phyloP scores from a whole-genome alignment of 768 basidiomycete species.

The Trametes elegans region DNA sequence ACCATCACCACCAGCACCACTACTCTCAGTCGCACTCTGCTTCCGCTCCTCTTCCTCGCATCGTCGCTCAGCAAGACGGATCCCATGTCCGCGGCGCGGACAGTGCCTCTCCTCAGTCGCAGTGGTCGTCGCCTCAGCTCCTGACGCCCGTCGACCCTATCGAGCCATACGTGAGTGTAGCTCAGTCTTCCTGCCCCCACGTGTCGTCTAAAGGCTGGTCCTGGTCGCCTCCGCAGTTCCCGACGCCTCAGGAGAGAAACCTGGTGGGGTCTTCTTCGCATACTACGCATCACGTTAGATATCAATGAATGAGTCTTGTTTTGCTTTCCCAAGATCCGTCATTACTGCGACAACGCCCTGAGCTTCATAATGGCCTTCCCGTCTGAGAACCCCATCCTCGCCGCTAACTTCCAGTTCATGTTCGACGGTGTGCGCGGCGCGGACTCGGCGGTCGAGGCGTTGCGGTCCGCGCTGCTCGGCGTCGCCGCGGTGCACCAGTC shows the following conservation, averaged over 20 bases:
- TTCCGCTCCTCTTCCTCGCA: conserved; percentile 38
- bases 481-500: conserved; percentile 44
- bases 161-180: conserved; percentile 67
- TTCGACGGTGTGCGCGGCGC: conserved; percentile 37
- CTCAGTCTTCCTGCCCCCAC: background rate
- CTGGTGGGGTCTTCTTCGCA: conserved; percentile 46
- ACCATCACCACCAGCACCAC: conserved; percentile 16
- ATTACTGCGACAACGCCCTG: conserved; percentile 45
- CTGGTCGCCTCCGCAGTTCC: conserved; percentile 32
- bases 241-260: conserved; percentile 44
- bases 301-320: conserved; percentile 43
- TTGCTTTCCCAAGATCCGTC: conserved; percentile 36
- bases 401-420: conserved; percentile 41
- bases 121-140: conserved; percentile 52
- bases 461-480: conserved; percentile 39
- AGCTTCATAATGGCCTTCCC: conserved; percentile 46
- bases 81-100: conserved; percentile 46
- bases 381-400: conserved; percentile 43
- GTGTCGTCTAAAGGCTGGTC: background rate
- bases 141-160: conserved; percentile 49
- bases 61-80: conserved; percentile 35
- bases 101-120: conserved; percentile 45
- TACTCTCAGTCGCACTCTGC: conserved; percentile 25
- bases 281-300: conserved; percentile 49
- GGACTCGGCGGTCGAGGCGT: conserved; percentile 38